These are phyloP conservation scores for Pachyrhizus erosus DNA, from an alignment of 306 rosid genomes.

Conservation along the genomic window DNA sequence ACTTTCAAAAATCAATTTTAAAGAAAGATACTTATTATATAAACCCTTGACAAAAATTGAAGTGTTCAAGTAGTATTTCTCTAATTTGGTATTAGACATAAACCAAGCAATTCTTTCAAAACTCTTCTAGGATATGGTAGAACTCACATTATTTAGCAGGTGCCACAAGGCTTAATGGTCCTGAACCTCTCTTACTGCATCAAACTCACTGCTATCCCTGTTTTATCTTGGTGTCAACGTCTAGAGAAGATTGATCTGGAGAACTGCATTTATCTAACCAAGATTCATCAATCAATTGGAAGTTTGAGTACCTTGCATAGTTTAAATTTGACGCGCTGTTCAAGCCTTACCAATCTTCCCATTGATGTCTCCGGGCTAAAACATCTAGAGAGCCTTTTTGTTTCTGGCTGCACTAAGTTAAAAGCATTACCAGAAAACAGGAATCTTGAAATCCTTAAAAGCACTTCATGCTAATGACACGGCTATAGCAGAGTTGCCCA, in stretches of 20 bases:
- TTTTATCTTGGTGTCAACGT: constrained; percentile 53
- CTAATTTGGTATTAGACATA: background rate
- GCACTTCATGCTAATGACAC: constrained; percentile 52
- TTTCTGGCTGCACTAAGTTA: constrained; percentile 51
- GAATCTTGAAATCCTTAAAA: constrained; percentile 55
- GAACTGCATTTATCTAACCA: constrained; percentile 48
- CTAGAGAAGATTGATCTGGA: constrained; percentile 62
- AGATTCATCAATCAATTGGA: constrained; percentile 62
- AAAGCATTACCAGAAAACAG: constrained; percentile 56
- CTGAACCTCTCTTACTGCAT: constrained; percentile 55
- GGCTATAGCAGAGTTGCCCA: constrained; percentile 54
- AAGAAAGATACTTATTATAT: background rate
- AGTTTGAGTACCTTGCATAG: constrained; percentile 49
- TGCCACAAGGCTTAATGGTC: constrained; percentile 55
- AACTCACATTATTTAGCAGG: constrained; percentile 47
- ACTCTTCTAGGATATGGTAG: background rate
- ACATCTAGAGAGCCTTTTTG: constrained; percentile 55
- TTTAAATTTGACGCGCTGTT: constrained; percentile 55
- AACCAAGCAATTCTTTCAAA: background rate
- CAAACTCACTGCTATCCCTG: constrained; percentile 55
- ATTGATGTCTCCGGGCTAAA: constrained; percentile 61
- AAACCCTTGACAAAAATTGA: background rate
- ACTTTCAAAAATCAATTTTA: background rate
- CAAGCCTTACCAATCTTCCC: constrained; percentile 54
- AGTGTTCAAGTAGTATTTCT: background rate